These are phyloP conservation scores for Calamus simplicifolius DNA, from an alignment of 176 grass and related monocot genomes.

Conservation along the genomic window DNA sequence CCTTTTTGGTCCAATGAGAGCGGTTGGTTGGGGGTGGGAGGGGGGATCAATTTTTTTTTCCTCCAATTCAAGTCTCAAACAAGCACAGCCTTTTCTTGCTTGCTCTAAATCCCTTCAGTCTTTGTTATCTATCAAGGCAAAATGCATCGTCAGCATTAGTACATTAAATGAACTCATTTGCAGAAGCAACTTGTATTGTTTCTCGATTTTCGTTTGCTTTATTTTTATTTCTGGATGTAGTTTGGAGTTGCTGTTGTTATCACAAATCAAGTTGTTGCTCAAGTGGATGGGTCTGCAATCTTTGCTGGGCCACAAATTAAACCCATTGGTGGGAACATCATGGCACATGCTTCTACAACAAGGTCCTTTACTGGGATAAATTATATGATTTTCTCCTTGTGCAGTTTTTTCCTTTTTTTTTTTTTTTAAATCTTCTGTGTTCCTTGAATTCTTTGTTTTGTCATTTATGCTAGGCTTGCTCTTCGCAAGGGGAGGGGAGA, in stretches of 20 bases:
- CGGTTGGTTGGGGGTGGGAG: too few species aligned
- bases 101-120: too few species aligned
- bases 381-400: neutral
- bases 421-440: too few species aligned
- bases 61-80: too few species aligned
- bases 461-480: slow-evolving; percentile 46
- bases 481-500: slow-evolving; percentile 87
- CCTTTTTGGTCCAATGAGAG: neutral
- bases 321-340: slow-evolving; percentile 90
- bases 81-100: too few species aligned
- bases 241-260: slow-evolving; percentile 97
- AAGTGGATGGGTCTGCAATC: slow-evolving; percentile 93
- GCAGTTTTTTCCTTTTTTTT: neutral
- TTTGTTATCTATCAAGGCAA: too few species aligned
- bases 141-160: too few species aligned
- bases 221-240: slow-evolving; percentile 26
- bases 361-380: slow-evolving; percentile 22
- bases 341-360: slow-evolving; percentile 84
- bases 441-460: too few species aligned
- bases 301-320: slow-evolving; percentile 91
- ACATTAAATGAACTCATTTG: too few species aligned
- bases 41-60: too few species aligned
- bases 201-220: neutral
- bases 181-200: too few species aligned
- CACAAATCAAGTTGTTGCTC: slow-evolving; percentile 93